Base-by-base conservation (phyloP, 768 basidiomycete genomes). In the Pulveroboletus sp. region DNA sequence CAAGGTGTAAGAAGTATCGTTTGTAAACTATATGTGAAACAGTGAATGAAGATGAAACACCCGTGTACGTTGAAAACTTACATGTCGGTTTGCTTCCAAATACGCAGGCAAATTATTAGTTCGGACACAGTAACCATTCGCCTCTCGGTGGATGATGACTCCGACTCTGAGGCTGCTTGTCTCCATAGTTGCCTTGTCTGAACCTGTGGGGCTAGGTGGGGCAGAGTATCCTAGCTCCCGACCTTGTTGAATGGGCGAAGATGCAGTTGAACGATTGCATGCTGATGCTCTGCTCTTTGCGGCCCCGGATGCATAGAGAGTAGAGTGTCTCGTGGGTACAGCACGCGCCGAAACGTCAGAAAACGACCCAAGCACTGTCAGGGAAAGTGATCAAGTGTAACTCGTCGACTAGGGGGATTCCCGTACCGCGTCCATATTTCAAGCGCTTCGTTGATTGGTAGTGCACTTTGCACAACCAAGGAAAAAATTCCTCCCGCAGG, bases 401-500 rank as follows among this genome's bases (percentile, higher is more conserved):
- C 2, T 12, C 4, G 29, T 49, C 50, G 33, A 29, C 35, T 25
- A 4, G 51, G 29, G 19, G 46, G 38, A 42, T 38, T 43, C 21
- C 67, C 51, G 8, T 61, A 87, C 87, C 68, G 52, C 70, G 67
- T 27, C 72, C 77, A 53, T 87, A 88, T 67, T 82, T 85, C 40
- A 66, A 68, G 54, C 73, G 72, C 57, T 81, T 84, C 14, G 75
- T 73, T 10, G 72, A 70, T 50, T 84, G 84, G 64, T 92, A 92
- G 52, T 90, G 88, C 6, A 89, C 71, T 63, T 90, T 93, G 70
- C 91, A 88, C 47, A 97, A 63, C 90, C 93, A 97, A 0, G 94
- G 94, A 11, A 97, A 64, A 59, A 97, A 90, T 51, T 97, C 92
- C 65, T 94, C 88, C 43, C 87, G 78, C 43, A 97, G 75, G 14